Evolutionary conservation across 805 yeast genomes (phyloP), one percentile per base, ranked within the genome.

Genomic region (Candida endomychidarum): DNA sequence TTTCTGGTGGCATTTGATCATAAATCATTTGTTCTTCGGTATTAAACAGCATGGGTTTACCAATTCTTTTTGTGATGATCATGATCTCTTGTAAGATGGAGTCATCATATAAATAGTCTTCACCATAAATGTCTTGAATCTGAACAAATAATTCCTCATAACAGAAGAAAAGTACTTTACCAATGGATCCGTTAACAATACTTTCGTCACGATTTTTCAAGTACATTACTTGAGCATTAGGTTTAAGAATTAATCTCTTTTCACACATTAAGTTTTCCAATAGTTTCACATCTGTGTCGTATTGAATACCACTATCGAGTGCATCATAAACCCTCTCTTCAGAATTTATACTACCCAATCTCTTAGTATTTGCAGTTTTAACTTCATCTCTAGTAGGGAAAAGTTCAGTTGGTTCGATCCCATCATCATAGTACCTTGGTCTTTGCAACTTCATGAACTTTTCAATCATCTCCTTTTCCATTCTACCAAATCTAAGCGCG

Each of bases 151-250:
- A 33, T 10, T 42, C 46, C 7, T 38, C 45, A 2, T 61, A 56
- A 35, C 74, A 61, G 48, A 84, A 81, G 12, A 74, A 80, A 6
- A 78, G 50, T 1, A 93, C 83, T 26, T 72, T 78, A 0, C 99
- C 99, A 26, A 91, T 67, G 0, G 96, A 78, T 2, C 99, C 99
- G 63, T 93, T 93, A 28, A 93, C 98, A 26, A 93, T 66, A 2
- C 70, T 63, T 8, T 79, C 83, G 48, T 86, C 90, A 20, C 76
- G 72, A 57, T 93, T 93, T 52, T 86, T 87, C 49, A 93, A 64
- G 73, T 87, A 80, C 96, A 93, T 90, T 1, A 93, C 97, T 60
- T 93, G 99, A 0, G 96, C 95, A 25, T 87, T 88, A 40, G 78
- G 81, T 58, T 90, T 91, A 48, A 93, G 64, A 2, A 67, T 71